Percentiles rank a stretch among this genome's conserved stretches.
Evolutionary conservation across 2,329 filamentous ascomycete genomes (phyloP).

Genomic region (Pleurostoma richardsiae): DNA sequence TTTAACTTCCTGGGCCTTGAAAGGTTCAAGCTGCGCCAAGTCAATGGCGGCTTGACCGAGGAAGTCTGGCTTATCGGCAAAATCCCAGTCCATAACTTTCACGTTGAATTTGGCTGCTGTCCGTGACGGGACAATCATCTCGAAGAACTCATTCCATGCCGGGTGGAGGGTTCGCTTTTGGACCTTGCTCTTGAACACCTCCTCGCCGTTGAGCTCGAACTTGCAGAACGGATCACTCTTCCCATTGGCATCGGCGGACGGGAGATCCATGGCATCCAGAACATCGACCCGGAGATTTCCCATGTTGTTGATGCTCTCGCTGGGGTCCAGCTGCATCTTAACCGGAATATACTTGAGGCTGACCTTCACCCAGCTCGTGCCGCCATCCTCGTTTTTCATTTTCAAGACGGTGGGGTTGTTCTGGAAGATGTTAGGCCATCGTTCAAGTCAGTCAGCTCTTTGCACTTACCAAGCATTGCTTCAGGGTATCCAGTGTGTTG

Average conservation of each 20-base stretch:
- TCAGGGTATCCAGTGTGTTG: constrained; percentile 80
- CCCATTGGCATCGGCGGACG: constrained; percentile 89
- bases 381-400: constrained; percentile 73
- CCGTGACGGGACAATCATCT: constrained; percentile 74
- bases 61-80: constrained; percentile 89
- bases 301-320: constrained; percentile 99
- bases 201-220: constrained; percentile 83
- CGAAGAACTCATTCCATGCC: constrained; percentile 94
- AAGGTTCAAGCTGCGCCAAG: constrained; percentile 77
- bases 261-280: constrained; percentile 80
- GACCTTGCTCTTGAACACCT: constrained; percentile 90
- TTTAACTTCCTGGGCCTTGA: constrained; percentile 70
- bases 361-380: constrained; percentile 75
- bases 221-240: constrained; percentile 97
- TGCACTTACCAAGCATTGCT: constrained; percentile 71
- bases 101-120: constrained; percentile 79
- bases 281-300: constrained; percentile 92
- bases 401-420: constrained; percentile 85
- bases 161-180: constrained; percentile 97
- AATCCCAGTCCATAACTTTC: constrained; percentile 92
- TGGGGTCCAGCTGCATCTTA: constrained; percentile 88
- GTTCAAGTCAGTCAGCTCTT: neutral
- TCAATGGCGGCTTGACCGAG: constrained; percentile 75
- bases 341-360: constrained; percentile 93
- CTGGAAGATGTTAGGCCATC: constrained; percentile 33